Evolutionary conservation across 352 stramenopile genomes (phyloP), one percentile per base, ranked within the genome.

Genomic region (Phytophthora sp.): DNA sequence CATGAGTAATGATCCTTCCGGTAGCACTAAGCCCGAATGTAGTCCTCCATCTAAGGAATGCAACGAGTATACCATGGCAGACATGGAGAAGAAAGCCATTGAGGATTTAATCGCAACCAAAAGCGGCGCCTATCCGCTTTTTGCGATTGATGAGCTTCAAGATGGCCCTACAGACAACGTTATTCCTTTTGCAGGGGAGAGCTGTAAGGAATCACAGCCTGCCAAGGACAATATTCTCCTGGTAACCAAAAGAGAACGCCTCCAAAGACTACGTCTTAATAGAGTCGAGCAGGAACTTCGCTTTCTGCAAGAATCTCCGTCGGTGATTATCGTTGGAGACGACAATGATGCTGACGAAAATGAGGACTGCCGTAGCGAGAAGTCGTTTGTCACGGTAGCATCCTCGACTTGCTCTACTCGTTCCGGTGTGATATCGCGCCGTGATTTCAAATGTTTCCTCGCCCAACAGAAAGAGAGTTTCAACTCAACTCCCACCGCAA

Each of bases 221-320:
- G 39, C 41, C 8, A 77, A 72, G 34, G 30, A 54, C 12, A 86
- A 84, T 32, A 54, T 79, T 27, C 71, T 88, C 31, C 79, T 84
- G 37, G 74, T 77, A 5, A 76, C 66, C 6, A 85, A 80, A 23
- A 43, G 46, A 46, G 77, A 89, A 26, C 69, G 77, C 3, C 24
- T 77, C 2, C 67, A 69, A 34, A 72, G 55, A n/a, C 73, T 82
- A 34, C 75, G 76, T 4, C 74, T 91, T 12, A 65, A 69, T 46
- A 69, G 67, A 3, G 82, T 89, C 18, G 71, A 91, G 13, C 76
- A 84, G 24, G 82, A 89, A 53, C 76, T 91, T 5, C 55, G 57
- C 24, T 86, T 89, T 37, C 52, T 91, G 1, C 62, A 79, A 17
- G 66, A 78, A 43, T 74, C 72, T n/a, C 76, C 73, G 26, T 59